Evolutionary conservation across 2,329 filamentous ascomycete genomes (phyloP).

Genomic region (Xenosphaeropsis pyriputrescens): DNA sequence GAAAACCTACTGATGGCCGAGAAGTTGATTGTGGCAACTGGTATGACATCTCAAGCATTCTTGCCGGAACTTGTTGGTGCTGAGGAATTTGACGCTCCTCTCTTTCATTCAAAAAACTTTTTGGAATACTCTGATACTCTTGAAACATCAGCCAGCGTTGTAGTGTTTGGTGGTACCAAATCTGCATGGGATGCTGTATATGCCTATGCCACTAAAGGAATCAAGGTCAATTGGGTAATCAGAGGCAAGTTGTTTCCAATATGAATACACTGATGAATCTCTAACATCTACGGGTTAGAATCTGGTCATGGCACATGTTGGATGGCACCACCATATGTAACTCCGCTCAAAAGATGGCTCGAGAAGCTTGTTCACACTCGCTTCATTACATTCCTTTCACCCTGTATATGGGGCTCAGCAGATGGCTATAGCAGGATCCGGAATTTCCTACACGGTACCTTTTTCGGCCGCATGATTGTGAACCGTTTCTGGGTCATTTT

Average conservation of each 20-base stretch:
- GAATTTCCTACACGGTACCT: conserved; percentile 39
- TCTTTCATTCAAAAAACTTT: conserved; percentile 37
- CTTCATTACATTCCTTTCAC: conserved; percentile 58
- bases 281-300: conserved; percentile 5
- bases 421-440: conserved; percentile 42
- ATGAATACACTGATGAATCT: no score
- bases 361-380: conserved; percentile 55
- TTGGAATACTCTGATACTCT: conserved; percentile 23
- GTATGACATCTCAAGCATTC: conserved; percentile 34
- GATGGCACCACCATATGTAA: conserved; percentile 46
- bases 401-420: conserved; percentile 55
- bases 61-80: conserved; percentile 30
- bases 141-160: conserved; percentile 24
- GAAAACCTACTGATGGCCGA: conserved; percentile 18
- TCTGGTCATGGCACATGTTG: conserved; percentile 42
- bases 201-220: conserved; percentile 36
- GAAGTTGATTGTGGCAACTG: conserved; percentile 39
- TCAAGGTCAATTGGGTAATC: conserved; percentile 45
- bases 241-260: conserved; percentile 22
- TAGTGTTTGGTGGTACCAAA: conserved; percentile 48
- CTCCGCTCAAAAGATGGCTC: conserved; percentile 50
- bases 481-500: conserved; percentile 42
- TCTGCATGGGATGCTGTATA: conserved; percentile 53
- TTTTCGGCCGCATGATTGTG: conserved; percentile 38
- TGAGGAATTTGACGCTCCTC: conserved; percentile 26